phyloP scores from a whole-genome alignment of 2,329 filamentous ascomycete species.

The Colletotrichum sublineola region DNA sequence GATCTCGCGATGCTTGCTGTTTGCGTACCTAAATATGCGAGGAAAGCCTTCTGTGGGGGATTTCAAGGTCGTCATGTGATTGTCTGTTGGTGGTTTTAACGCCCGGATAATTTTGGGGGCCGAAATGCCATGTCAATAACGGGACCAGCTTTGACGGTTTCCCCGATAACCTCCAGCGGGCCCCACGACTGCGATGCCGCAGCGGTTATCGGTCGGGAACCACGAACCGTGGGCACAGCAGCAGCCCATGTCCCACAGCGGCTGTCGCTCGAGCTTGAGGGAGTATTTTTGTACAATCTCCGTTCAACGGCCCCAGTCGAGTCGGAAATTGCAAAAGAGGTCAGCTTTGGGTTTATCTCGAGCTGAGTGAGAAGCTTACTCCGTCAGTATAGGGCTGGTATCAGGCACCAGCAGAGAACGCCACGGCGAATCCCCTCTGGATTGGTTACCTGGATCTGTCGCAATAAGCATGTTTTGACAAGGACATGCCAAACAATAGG shows the following conservation, averaged over 20 bases:
- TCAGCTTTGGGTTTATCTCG: background rate
- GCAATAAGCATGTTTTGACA: no score
- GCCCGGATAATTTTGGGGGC: background rate
- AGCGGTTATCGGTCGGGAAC: conserved; percentile 35
- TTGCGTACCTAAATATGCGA: background rate
- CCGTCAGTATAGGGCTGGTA: background rate
- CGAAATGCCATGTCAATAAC: background rate
- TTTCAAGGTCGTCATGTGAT: no score
- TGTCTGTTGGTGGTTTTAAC: no score
- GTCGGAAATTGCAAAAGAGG: background rate
- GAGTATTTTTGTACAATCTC: background rate
- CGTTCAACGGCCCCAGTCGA: background rate
- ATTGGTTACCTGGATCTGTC: no score
- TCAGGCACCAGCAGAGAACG: background rate
- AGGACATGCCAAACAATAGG: background rate
- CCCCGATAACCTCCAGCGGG: conserved; percentile 27
- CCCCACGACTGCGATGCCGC: conserved; percentile 21
- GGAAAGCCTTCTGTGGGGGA: background rate
- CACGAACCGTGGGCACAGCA: background rate
- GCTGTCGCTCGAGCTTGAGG: conserved; percentile 2
- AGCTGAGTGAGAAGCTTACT: background rate
- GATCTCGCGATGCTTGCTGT: background rate
- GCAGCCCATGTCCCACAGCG: background rate
- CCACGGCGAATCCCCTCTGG: no score
- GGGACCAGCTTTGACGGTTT: background rate